These are phyloP conservation scores for Trichoderma breve DNA, from an alignment of 2,329 filamentous ascomycete genomes.

Conservation along the genomic window DNA sequence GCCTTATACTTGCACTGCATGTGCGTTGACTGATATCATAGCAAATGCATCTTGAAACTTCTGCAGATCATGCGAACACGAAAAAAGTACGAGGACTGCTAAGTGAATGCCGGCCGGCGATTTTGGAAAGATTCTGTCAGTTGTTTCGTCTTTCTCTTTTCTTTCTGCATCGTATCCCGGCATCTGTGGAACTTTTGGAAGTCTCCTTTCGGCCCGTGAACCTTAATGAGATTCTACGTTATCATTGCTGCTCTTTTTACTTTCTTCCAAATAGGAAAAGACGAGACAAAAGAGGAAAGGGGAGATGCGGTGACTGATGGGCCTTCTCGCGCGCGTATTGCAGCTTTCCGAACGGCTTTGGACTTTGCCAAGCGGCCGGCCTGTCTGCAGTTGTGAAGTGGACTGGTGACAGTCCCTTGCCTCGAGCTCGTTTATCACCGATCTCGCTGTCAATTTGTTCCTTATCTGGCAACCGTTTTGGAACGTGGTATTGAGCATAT, in stretches of 20 bases:
- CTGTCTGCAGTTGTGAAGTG: background rate
- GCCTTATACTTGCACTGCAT: background rate
- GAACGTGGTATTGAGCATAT: background rate
- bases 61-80: background rate
- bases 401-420: background rate
- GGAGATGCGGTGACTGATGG: background rate
- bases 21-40: slow-evolving; percentile 7
- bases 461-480: background rate
- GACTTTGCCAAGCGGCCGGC: background rate
- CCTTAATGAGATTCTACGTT: background rate
- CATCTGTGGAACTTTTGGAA: background rate
- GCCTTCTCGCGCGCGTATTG: background rate
- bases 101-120: background rate
- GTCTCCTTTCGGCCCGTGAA: background rate
- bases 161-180: background rate
- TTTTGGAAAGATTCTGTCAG: background rate
- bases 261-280: background rate
- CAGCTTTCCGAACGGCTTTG: background rate
- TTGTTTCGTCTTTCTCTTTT: background rate
- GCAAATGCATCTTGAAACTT: background rate
- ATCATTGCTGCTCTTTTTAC: background rate
- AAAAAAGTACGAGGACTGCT: background rate
- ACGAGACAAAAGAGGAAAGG: background rate
- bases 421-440: background rate
- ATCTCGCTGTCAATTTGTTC: background rate